Base-by-base conservation (phyloP, 108 stramenopile species). In the Pseudonitzschia multiseries region DNA sequence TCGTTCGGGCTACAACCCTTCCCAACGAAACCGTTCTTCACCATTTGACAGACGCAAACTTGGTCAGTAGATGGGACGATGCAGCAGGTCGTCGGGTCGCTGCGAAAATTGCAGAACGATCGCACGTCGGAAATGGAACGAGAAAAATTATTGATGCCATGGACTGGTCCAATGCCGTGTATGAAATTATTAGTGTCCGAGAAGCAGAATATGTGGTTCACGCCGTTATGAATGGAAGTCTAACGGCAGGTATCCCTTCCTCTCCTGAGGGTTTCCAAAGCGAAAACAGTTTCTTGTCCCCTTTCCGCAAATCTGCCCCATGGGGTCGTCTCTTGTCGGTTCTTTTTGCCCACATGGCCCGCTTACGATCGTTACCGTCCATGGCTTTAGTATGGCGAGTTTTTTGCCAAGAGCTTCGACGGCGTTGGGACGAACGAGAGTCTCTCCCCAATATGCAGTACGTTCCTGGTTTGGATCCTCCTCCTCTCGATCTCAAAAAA, bases 301-400 rank as follows among this genome's bases (percentile, higher is more conserved):
- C 84, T 36, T 71, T 86, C 61, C 62, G 44, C 48, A 90, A 89
- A 75, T 81, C 86, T 20, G 82, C 91, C 33, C 89, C 88, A 20
- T 83, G 77, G 57, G 94, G 94, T n/a, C 85, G 94, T 13, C 83
- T 95, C 17, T 60, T 95, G n/a, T 93, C 91, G 0, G 57, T 95
- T 54, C 76, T 95, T n/a, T 95, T 88, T 79, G 84, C 81, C n/a
- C 86, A 87, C 28, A 89, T 93, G 86, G 81, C 90, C 42, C 76
- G 78, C 32, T 76, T 91, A 18, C 85, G 85, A 21, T 83, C 89
- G 21, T 83, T 91, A 8, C 81, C 89, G 8, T 86, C 87, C 40
- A 93, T 95, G 83, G 86, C 87, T 60, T 64, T 83, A 57, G 75
- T 91, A 8, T 95, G 91, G 91, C 46, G 78, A 6, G 74, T 81